These are phyloP conservation scores for Hypomontagnella monticulosa DNA, from an alignment of 495 filamentous ascomycete genomes.

Conservation along the genomic window DNA sequence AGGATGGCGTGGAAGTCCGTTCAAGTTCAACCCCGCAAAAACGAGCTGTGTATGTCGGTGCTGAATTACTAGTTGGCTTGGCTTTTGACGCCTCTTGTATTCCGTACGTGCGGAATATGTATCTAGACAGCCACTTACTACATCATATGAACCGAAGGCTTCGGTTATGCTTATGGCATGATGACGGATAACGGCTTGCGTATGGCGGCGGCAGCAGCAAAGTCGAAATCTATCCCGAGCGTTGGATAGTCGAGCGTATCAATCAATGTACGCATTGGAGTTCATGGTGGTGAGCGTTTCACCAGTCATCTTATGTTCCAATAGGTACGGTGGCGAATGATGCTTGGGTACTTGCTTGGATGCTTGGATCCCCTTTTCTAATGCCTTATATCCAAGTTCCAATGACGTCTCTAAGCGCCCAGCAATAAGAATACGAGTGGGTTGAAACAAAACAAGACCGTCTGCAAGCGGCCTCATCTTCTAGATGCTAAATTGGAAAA, in stretches of 20 bases:
- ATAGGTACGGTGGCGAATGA: background rate
- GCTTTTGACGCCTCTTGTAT: background rate
- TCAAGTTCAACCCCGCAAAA: constrained; percentile 5
- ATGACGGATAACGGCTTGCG: constrained; percentile 31
- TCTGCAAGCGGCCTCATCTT: constrained; percentile 28
- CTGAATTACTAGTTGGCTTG: background rate
- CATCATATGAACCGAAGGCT: too few relatives aligned
- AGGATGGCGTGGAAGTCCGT: background rate
- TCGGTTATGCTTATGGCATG: constrained; percentile 5
- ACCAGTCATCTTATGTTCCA: background rate
- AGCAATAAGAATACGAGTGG: constrained; percentile 10
- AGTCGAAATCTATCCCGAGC: background rate
- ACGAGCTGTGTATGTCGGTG: background rate
- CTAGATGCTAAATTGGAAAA: constrained; percentile 30
- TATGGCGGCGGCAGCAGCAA: constrained; percentile 14
- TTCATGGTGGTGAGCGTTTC: constrained; percentile 9
- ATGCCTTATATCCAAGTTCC: constrained; percentile 13
- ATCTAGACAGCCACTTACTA: background rate
- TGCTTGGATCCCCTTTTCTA: constrained; percentile 3
- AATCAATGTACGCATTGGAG: background rate
- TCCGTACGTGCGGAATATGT: background rate
- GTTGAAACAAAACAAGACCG: constrained; percentile 37
- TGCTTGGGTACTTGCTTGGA: background rate
- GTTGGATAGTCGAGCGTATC: too few relatives aligned
- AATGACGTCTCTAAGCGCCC: constrained; percentile 32